phyloP scores from a whole-genome alignment of 331 rosid species.

The Malus hybrid region DNA sequence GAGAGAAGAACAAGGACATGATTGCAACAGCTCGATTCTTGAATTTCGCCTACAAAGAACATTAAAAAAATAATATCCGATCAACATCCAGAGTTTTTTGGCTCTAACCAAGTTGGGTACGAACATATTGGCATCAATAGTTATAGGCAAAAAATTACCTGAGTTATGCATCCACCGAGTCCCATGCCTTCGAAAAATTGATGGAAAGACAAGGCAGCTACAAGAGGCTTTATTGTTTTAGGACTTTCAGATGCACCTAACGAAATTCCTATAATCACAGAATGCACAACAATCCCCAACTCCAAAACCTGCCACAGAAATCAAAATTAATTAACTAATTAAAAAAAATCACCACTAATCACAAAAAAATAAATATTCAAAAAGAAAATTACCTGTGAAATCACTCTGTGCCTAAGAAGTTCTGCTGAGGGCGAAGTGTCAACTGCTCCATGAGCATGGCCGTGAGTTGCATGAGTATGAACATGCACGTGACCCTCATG shows the following conservation, averaged over 20 bases:
- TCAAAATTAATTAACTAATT: background rate
- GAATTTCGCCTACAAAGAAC: slow-evolving; percentile 40
- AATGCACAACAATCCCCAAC: slow-evolving; percentile 65
- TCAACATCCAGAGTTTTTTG: background rate
- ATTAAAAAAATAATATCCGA: background rate
- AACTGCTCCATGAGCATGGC: slow-evolving; percentile 39
- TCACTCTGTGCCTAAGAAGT: slow-evolving; percentile 48
- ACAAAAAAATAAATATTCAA: background rate
- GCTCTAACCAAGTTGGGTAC: background rate
- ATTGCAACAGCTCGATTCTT: slow-evolving; percentile 16
- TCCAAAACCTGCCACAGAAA: slow-evolving; percentile 42
- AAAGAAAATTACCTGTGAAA: slow-evolving; percentile 39
- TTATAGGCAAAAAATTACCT: slow-evolving; percentile 25
- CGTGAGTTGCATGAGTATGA: slow-evolving; percentile 54
- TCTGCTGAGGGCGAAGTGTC: background rate
- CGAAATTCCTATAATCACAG: slow-evolving; percentile 58
- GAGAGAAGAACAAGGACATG: slow-evolving; percentile 41
- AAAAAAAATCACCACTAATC: background rate
- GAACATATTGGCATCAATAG: background rate
- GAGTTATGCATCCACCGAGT: slow-evolving; percentile 69
- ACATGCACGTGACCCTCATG: slow-evolving; percentile 31
- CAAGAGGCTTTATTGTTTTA: slow-evolving; percentile 35
- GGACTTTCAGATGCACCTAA: slow-evolving; percentile 57
- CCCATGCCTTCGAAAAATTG: slow-evolving; percentile 80
- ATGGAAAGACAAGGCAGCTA: slow-evolving; percentile 57